These are phyloP conservation scores for Debaryomyces sp. DNA, from an alignment of 1,139 yeast genomes.

Conservation along the genomic window DNA sequence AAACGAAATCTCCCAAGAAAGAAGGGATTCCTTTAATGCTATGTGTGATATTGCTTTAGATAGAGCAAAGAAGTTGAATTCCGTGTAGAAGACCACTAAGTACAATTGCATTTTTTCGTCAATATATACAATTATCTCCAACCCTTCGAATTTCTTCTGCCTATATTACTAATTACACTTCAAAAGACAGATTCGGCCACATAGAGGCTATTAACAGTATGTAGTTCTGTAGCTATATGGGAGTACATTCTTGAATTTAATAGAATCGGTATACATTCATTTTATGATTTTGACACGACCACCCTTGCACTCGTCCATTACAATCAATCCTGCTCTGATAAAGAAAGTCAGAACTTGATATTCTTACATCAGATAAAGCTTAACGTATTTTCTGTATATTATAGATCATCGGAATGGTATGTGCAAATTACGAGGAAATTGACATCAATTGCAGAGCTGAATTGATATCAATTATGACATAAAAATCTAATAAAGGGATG, in stretches of 20 bases:
- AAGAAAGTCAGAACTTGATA: background rate
- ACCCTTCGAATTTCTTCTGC: background rate
- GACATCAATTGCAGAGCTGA: background rate
- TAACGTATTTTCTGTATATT: conserved; percentile 5
- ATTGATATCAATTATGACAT: background rate
- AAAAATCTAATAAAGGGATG: background rate
- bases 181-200: background rate
- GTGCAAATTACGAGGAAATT: background rate
- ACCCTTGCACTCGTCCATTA: conserved; percentile 2
- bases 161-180: background rate
- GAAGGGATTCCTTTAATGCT: conserved; percentile 68
- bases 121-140: background rate
- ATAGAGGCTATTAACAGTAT: background rate
- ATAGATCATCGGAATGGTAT: conserved; percentile 4
- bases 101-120: background rate
- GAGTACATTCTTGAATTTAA: background rate
- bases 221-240: background rate
- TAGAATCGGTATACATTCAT: background rate
- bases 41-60: conserved; percentile 92
- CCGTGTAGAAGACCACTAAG: conserved; percentile 22
- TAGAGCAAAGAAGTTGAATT: conserved; percentile 56
- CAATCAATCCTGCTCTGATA: background rate
- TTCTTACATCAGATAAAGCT: background rate
- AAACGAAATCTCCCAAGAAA: conserved; percentile 55
- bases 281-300: background rate